Evolutionary conservation across 164 flowering plant species (phyloP).

Genomic region (Buxus sempervirens): DNA sequence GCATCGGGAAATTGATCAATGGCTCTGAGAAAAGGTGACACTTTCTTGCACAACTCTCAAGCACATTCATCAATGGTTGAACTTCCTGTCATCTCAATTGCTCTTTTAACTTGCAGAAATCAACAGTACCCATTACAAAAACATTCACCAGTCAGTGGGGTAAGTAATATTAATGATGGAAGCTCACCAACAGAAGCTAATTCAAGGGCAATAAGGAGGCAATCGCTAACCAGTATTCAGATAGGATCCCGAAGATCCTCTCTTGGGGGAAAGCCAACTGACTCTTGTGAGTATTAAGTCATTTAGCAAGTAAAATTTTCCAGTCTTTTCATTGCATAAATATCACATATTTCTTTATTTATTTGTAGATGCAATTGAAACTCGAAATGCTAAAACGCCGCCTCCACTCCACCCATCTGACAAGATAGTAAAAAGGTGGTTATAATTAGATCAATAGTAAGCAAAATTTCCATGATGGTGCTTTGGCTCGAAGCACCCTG

Average conservation of each 20-base stretch:
- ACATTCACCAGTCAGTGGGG: slow-evolving; percentile 20
- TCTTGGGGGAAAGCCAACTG: slow-evolving; percentile 58
- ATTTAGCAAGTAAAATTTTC: background rate
- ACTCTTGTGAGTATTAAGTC: slow-evolving; percentile 32
- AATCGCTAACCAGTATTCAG: slow-evolving; percentile 67
- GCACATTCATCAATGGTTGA: no score
- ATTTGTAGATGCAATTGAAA: slow-evolving; percentile 33
- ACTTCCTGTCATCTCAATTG: background rate
- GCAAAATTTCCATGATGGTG: slow-evolving; percentile 6
- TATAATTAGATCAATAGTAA: slow-evolving; percentile 17
- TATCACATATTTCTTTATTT: slow-evolving; percentile 2
- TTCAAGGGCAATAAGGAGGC: slow-evolving; percentile 50
- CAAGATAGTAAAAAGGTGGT: slow-evolving; percentile 42
- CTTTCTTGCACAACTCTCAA: background rate
- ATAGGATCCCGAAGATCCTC: slow-evolving; percentile 58
- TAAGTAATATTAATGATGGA: slow-evolving; percentile 16
- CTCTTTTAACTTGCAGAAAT: slow-evolving; percentile 39
- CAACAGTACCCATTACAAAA: slow-evolving; percentile 32
- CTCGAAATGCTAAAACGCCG: slow-evolving; percentile 53
- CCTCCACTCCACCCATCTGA: slow-evolving; percentile 50
- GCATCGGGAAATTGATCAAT: slow-evolving; percentile 76
- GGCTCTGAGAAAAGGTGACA: slow-evolving; percentile 80
- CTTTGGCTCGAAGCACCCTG: slow-evolving; percentile 27
- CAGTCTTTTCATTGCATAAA: background rate
- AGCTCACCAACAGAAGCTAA: slow-evolving; percentile 43